Percentiles rank a stretch among this genome's conserved stretches.
Conservation (phyloP, 2,329 filamentous ascomycete genomes). For the Pestalotiopsis sp. region DNA sequence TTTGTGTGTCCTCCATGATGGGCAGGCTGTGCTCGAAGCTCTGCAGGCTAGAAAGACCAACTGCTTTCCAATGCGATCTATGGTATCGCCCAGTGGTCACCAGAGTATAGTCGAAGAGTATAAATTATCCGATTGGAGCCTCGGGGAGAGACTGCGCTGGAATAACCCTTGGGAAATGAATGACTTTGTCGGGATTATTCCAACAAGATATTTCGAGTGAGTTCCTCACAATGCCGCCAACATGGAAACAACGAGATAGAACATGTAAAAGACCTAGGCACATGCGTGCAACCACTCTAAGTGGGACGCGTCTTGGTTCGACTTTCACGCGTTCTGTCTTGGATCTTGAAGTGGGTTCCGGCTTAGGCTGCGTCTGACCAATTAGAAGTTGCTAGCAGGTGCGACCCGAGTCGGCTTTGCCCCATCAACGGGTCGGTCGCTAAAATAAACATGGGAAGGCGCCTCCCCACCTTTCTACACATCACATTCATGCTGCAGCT, state of each 20-base stretch:
- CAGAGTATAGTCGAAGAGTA: too few species aligned
- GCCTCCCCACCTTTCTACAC: not conserved
- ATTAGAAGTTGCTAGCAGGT: not conserved
- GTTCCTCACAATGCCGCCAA: not conserved
- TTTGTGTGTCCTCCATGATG: slow-evolving; percentile 42
- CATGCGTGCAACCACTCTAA: not conserved
- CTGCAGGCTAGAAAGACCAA: too few species aligned
- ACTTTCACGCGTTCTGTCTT: not conserved
- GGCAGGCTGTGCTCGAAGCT: not conserved
- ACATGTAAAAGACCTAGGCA: not conserved
- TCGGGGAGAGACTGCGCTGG: not conserved
- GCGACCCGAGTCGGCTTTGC: not conserved
- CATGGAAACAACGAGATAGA: not conserved
- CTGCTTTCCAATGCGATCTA: too few species aligned
- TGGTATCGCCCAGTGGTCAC: too few species aligned
- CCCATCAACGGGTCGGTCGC: not conserved
- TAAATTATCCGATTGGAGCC: not conserved
- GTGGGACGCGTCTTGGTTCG: slow-evolving; percentile 3
- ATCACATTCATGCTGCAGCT: not conserved
- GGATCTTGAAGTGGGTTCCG: not conserved
- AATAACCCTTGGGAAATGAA: not conserved
- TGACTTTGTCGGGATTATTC: not conserved
- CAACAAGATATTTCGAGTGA: not conserved
- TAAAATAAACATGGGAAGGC: slow-evolving; percentile 5
- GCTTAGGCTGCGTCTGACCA: not conserved